phyloP scores from a whole-genome alignment of 2,329 filamentous ascomycete species.

The Paraphaeosphaeria sporulosa region DNA sequence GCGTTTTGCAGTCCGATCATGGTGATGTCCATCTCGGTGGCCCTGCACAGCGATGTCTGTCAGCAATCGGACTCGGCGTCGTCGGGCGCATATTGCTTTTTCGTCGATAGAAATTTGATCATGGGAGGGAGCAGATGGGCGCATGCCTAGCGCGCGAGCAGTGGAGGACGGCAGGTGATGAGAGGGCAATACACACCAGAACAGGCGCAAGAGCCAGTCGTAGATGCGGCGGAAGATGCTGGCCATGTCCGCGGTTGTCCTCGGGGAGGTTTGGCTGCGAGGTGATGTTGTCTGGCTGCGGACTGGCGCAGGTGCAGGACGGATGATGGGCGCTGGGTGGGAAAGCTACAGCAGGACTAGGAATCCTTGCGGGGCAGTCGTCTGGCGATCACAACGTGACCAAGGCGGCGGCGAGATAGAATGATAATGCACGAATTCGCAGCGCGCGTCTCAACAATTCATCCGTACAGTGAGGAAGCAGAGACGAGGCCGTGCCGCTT shows the following conservation, averaged over 20 bases:
- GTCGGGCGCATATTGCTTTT: conserved; percentile 28
- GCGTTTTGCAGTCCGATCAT: conserved; percentile 99
- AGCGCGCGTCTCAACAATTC: conserved; percentile 20
- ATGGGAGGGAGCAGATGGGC: conserved; percentile 29
- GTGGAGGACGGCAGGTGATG: conserved; percentile 15
- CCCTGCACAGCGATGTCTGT: conserved; percentile 64
- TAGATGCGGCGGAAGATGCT: conserved; percentile 93
- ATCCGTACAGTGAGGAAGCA: conserved; percentile 28
- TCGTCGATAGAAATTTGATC: conserved; percentile 22
- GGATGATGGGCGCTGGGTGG: conserved; percentile 34
- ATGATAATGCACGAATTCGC: conserved; percentile 26
- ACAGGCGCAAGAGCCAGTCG: conserved; percentile 97
- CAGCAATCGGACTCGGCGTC: conserved; percentile 28
- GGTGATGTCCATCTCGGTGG: conserved; percentile 99
- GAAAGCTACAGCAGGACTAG: conserved; percentile 30
- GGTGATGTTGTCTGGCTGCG: conserved; percentile 32
- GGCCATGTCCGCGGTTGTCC: conserved; percentile 67
- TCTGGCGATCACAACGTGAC: conserved; percentile 39
- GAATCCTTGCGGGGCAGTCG: conserved; percentile 45
- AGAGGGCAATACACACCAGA: conserved; percentile 75
- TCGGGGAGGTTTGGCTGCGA: conserved; percentile 44
- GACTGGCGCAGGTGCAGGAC: conserved; percentile 23
- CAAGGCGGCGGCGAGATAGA: conserved; percentile 33
- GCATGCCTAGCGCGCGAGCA: conserved; percentile 34
- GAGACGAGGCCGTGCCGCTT: conserved; percentile 42